These are phyloP conservation scores for Fusarium sp. DNA, from an alignment of 2,329 filamentous ascomycete genomes.

Conservation along the genomic window DNA sequence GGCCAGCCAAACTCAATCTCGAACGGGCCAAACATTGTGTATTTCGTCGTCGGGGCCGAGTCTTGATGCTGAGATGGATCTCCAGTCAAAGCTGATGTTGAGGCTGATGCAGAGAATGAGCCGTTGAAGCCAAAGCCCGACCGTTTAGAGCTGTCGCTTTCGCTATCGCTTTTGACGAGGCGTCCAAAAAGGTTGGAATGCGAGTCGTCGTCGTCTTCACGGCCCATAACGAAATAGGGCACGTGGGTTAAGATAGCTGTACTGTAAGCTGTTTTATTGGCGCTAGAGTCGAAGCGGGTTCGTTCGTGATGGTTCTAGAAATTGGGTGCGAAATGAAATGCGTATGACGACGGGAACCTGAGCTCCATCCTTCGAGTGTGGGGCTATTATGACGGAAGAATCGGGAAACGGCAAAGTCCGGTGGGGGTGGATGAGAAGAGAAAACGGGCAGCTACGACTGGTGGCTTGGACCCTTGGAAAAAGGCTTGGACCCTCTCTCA, in stretches of 20 bases:
- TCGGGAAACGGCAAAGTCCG: slow-evolving; percentile 17
- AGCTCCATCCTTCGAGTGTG: not conserved
- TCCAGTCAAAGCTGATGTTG: slow-evolving; percentile 26
- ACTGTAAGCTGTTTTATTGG: not conserved
- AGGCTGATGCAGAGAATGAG: slow-evolving; percentile 20
- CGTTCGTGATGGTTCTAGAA: slow-evolving; percentile 30
- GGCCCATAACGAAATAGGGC: slow-evolving; percentile 24
- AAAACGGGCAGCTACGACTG: slow-evolving; percentile 1
- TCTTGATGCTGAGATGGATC: slow-evolving; percentile 6
- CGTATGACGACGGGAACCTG: slow-evolving; percentile 22
- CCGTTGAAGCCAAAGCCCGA: slow-evolving; percentile 37
- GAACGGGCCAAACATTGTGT: slow-evolving; percentile 34
- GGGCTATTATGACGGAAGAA: slow-evolving; percentile 15
- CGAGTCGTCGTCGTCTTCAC: slow-evolving; percentile 25
- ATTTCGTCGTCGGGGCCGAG: slow-evolving; percentile 6
- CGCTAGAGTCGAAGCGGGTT: slow-evolving; percentile 14
- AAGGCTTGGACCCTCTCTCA: not conserved
- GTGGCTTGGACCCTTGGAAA: slow-evolving; percentile 12
- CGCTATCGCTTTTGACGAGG: slow-evolving; percentile 47
- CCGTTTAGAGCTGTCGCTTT: slow-evolving; percentile 44
- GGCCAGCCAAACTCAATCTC: slow-evolving; percentile 29
- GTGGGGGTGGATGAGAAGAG: not conserved
- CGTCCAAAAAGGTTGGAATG: slow-evolving; percentile 18
- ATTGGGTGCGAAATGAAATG: slow-evolving; percentile 7
- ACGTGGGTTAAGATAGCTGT: not conserved